Conservation (phyloP, 192 early-diverging fungal genomes). For the Linnemannia elongata region DNA sequence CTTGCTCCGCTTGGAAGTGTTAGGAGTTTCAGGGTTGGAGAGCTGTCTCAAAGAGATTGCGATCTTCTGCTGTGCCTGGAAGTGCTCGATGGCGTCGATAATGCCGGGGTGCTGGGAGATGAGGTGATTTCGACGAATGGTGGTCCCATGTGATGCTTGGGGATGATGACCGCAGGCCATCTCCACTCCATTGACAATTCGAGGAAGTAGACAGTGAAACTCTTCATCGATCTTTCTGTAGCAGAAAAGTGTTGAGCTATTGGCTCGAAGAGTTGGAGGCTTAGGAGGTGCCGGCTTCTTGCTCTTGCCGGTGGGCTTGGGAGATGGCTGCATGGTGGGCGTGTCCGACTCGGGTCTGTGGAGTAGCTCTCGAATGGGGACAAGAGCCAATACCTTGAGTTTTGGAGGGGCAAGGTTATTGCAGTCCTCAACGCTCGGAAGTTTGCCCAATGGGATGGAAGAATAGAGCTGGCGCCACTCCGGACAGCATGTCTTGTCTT, state of each 20-base stretch:
- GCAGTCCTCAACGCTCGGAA: neutral
- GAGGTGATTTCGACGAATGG: neutral
- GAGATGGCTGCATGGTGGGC: neutral
- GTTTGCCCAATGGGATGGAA: neutral
- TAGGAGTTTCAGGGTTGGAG: neutral
- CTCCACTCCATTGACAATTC: neutral
- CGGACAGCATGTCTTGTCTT: neutral
- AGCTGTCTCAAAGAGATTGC: neutral
- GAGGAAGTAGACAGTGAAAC: neutral
- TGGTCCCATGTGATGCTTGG: neutral
- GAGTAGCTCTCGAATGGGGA: neutral
- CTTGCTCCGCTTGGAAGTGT: neutral
- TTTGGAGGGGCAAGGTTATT: neutral
- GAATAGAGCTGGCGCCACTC: neutral
- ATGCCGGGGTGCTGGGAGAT: neutral
- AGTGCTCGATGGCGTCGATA: neutral
- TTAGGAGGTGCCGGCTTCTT: neutral
- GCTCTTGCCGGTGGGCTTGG: neutral
- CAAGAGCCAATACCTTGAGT: neutral
- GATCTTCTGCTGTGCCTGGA: neutral
- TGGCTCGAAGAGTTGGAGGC: neutral
- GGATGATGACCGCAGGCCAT: neutral
- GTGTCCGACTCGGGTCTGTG: neutral
- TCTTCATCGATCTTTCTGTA: neutral
- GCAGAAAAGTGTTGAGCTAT: neutral